Percentiles rank a stretch among this genome's conserved stretches.
These are phyloP conservation scores for Saccharum officinarum DNA, from an alignment of 176 grass and related monocot species.

Conservation along the genomic window DNA sequence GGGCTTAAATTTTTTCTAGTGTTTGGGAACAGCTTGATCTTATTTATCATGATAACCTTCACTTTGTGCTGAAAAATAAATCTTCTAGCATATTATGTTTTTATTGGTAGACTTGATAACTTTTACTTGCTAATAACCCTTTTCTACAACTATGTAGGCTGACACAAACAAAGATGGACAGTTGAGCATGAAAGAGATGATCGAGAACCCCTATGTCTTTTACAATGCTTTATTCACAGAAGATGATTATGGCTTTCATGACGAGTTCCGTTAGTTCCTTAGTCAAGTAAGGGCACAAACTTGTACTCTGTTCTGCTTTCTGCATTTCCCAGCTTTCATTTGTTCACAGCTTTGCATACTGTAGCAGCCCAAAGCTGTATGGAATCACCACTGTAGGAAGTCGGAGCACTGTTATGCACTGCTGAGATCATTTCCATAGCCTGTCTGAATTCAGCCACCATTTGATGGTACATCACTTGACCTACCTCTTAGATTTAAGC, in stretches of 20 bases:
- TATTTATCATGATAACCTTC: conserved; percentile 18
- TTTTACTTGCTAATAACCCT: conserved; percentile 16
- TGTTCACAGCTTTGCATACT: background rate
- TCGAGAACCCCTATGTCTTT: conserved; percentile 91
- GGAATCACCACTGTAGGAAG: conserved; percentile 10
- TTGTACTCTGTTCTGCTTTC: background rate
- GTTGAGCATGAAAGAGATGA: conserved; percentile 86
- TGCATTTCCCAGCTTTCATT: background rate
- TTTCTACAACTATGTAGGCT: conserved; percentile 56
- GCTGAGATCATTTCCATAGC: background rate
- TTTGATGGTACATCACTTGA: conserved; percentile 30
- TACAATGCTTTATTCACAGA: conserved; percentile 88
- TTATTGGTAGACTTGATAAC: background rate
- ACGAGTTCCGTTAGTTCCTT: conserved; percentile 79
- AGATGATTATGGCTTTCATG: conserved; percentile 77
- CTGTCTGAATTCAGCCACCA: background rate
- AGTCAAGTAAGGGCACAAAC: background rate
- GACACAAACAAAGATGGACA: conserved; percentile 82
- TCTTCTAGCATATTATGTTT: background rate
- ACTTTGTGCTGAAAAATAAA: conserved; percentile 19
- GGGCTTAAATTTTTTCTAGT: background rate
- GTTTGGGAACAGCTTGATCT: conserved; percentile 9
- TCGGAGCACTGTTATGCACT: conserved; percentile 2
- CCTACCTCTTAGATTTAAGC: background rate
- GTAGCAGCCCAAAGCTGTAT: background rate